These are phyloP conservation scores for Aspergillus ostianus DNA, from an alignment of 495 filamentous ascomycete genomes.

Conservation along the genomic window DNA sequence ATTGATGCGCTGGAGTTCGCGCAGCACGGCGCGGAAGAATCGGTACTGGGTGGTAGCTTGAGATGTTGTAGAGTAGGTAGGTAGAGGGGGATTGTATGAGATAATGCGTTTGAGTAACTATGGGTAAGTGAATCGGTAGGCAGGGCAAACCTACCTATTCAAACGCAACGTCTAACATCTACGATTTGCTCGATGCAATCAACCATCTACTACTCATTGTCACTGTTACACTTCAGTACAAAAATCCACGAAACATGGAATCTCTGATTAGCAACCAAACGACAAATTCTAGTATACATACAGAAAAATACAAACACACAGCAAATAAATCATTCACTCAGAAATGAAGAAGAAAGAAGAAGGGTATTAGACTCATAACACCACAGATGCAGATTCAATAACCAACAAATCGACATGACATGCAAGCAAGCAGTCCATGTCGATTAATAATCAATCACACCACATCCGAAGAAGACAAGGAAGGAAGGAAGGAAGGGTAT, in stretches of 20 bases:
- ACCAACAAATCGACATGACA: conserved; percentile 3
- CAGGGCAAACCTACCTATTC: no score
- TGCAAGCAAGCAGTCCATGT: background rate
- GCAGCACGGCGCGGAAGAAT: conserved; percentile 20
- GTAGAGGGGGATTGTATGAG: no score
- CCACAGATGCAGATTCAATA: conserved; percentile 3
- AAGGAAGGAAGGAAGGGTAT: conserved; percentile 12
- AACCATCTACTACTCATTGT: no score
- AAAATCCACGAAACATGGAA: no score
- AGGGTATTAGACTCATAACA: conserved; percentile 9
- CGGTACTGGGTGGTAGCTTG: no score
- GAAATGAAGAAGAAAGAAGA: background rate
- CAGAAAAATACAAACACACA: background rate
- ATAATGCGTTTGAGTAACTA: no score
- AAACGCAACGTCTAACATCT: no score
- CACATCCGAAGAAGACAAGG: background rate
- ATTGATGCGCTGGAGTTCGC: conserved; percentile 21
- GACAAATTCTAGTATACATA: background rate
- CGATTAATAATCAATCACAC: background rate
- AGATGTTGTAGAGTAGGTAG: no score
- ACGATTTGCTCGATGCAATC: no score
- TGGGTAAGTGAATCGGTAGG: no score
- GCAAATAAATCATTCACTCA: background rate
- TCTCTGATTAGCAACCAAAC: background rate
- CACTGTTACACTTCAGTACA: no score